Conservation (phyloP, 2,329 filamentous ascomycete genomes). For the Penicillium concentricum region DNA sequence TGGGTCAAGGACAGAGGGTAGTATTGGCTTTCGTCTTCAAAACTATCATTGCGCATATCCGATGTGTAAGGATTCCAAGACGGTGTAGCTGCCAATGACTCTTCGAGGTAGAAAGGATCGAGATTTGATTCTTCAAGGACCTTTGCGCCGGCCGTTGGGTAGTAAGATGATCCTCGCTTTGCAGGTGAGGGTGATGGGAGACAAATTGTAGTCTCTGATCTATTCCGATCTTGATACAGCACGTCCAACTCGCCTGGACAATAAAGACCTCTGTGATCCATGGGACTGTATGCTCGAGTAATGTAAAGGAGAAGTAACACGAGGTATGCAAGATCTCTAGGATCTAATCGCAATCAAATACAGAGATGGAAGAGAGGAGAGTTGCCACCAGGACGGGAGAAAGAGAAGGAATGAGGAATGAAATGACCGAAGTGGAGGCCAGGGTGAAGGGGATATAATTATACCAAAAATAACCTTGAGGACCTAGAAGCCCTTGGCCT, state of each 20-base stretch:
- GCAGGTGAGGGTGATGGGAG: conserved; percentile 28
- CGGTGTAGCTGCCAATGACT: conserved; percentile 31
- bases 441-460: conserved; percentile 37
- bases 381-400: conserved; percentile 5
- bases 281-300: conserved; percentile 32
- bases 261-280: conserved; percentile 37
- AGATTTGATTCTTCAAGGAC: conserved; percentile 35
- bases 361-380: conserved; percentile 7
- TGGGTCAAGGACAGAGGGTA: conserved; percentile 32
- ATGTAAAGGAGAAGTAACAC: conserved; percentile 10
- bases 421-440: conserved; percentile 6
- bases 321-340: conserved; percentile 10
- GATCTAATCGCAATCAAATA: conserved; percentile 5
- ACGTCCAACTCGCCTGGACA: conserved; percentile 36
- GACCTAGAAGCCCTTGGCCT: conserved; percentile 4
- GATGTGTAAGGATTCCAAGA: conserved; percentile 26
- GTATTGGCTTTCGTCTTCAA: conserved; percentile 32
- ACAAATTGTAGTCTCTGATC: conserved; percentile 33
- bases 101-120: conserved; percentile 43
- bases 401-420: conserved; percentile 18
- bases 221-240: conserved; percentile 31
- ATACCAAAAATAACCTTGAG: conserved; percentile 33
- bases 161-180: conserved; percentile 34
- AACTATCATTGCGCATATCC: conserved; percentile 33
- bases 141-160: conserved; percentile 26